Evolutionary conservation across 257 asterid genomes (phyloP).

Genomic region (Forsythia viridissima): DNA sequence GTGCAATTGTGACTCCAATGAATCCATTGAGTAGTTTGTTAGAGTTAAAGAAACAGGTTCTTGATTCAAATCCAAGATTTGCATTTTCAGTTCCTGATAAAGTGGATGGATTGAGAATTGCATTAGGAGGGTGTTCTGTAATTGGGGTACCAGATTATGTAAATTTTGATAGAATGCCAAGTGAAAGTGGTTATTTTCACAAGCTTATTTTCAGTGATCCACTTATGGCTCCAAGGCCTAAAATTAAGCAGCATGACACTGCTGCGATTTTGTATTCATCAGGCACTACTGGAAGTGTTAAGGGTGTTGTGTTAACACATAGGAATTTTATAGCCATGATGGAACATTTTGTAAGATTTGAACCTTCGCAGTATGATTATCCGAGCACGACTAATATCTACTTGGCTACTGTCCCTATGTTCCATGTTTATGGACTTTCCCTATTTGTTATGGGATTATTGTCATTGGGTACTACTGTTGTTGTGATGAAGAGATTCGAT

Average conservation of each 20-base stretch:
- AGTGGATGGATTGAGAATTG: constrained; percentile 38
- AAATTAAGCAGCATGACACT: constrained; percentile 53
- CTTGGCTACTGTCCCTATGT: constrained; percentile 73
- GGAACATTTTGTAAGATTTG: constrained; percentile 63
- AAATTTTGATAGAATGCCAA: constrained; percentile 18
- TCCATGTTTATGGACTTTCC: constrained; percentile 73
- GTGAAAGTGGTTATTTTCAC: constrained; percentile 34
- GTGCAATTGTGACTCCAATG: constrained; percentile 66
- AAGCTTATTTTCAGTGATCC: constrained; percentile 60
- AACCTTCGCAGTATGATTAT: constrained; percentile 55
- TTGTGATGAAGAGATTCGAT: constrained; percentile 63
- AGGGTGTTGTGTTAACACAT: constrained; percentile 71
- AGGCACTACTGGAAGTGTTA: constrained; percentile 70
- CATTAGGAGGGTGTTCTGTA: constrained; percentile 40
- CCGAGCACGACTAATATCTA: constrained; percentile 46
- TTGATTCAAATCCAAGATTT: constrained; percentile 47
- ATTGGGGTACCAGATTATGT: constrained; percentile 59
- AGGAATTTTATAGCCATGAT: constrained; percentile 69
- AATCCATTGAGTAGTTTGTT: constrained; percentile 61
- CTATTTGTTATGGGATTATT: constrained; percentile 69
- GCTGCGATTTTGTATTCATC: constrained; percentile 83
- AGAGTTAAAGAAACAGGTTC: constrained; percentile 61
- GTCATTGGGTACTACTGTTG: constrained; percentile 63
- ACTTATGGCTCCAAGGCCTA: constrained; percentile 52
- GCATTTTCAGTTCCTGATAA: constrained; percentile 42